Percentiles rank a stretch among this genome's conserved stretches.
These are phyloP conservation scores for Apodospora peruviana DNA, from an alignment of 495 filamentous ascomycete genomes.

Conservation along the genomic window DNA sequence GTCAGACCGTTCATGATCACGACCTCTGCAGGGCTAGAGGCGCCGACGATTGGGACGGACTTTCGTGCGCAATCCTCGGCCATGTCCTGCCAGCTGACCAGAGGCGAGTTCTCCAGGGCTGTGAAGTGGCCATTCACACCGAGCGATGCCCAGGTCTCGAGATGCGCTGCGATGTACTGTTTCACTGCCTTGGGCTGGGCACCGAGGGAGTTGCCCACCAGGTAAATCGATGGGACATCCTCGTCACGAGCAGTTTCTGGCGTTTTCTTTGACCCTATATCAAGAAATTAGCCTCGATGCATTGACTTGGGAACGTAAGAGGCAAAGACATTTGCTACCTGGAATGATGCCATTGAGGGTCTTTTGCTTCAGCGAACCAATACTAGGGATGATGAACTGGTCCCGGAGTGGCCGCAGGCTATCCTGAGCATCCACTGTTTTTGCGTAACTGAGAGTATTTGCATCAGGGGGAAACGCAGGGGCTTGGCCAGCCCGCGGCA, in stretches of 20 bases:
- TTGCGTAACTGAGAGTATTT: slow-evolving; percentile 13
- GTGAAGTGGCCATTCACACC: slow-evolving; percentile 88
- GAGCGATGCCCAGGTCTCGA: slow-evolving; percentile 79
- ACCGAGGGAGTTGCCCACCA: slow-evolving; percentile 91
- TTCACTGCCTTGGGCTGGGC: slow-evolving; percentile 69
- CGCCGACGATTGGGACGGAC: slow-evolving; percentile 78
- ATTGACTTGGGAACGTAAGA: not conserved
- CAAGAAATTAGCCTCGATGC: not conserved
- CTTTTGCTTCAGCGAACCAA: slow-evolving; percentile 57
- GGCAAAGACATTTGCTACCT: slow-evolving; percentile 11
- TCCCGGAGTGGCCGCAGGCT: slow-evolving; percentile 57
- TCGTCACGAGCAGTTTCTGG: not conserved
- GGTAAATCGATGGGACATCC: slow-evolving; percentile 61
- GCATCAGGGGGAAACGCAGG: slow-evolving; percentile 13
- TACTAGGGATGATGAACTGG: slow-evolving; percentile 78
- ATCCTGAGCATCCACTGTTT: slow-evolving; percentile 60
- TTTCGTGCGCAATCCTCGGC: slow-evolving; percentile 63
- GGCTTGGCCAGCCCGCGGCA: slow-evolving; percentile 12
- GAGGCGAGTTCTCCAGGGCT: slow-evolving; percentile 59
- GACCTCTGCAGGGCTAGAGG: slow-evolving; percentile 60
- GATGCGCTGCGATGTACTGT: slow-evolving; percentile 63
- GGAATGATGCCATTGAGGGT: slow-evolving; percentile 41
- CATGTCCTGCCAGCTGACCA: slow-evolving; percentile 72
- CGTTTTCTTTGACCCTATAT: not conserved
- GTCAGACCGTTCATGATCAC: slow-evolving; percentile 89